A percentile compares a stretch with the other conserved stretches of the same genome.
Conservation (phyloP, 1,284 basidiomycete genomes). For the Papiliotrema laurentii region DNA sequence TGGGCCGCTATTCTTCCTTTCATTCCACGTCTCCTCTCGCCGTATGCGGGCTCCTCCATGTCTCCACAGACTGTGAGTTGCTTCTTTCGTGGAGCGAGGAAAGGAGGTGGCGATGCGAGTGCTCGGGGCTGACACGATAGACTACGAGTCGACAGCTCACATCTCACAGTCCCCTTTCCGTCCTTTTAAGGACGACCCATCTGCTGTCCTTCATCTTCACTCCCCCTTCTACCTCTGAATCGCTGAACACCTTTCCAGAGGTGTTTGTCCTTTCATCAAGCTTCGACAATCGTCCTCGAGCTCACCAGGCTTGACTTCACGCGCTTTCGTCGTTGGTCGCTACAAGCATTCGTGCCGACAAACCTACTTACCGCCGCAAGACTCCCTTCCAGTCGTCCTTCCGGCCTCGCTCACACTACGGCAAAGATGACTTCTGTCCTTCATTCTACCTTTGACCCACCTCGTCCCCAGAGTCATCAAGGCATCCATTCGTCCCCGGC, state of each 20-base stretch:
- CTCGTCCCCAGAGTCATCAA: constrained; percentile 22
- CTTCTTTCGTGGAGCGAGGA: constrained; percentile 10
- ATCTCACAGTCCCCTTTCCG: constrained; percentile 1
- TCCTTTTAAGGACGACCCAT: constrained; percentile 7
- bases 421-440: constrained; percentile 21
- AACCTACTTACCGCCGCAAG: not conserved
- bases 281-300: not conserved
- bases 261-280: constrained; percentile 7
- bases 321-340: not conserved
- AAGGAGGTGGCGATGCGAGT: constrained; percentile 23
- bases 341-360: not conserved
- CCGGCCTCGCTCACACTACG: not conserved
- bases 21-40: not conserved
- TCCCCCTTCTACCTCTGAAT: not conserved
- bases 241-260: not conserved
- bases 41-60: not conserved
- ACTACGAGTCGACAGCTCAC: too few relatives aligned
- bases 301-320: not conserved
- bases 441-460: constrained; percentile 15
- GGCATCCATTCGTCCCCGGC: constrained; percentile 22
- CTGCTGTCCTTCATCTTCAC: constrained; percentile 14
- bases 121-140: constrained; percentile 12
- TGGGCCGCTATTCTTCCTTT: not conserved
- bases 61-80: constrained; percentile 9
- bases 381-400: not conserved